Evolutionary conservation across 2,329 filamentous ascomycete genomes (phyloP), one percentile per base, ranked within the genome.

Genomic region (Arthrinium puccinioides): DNA sequence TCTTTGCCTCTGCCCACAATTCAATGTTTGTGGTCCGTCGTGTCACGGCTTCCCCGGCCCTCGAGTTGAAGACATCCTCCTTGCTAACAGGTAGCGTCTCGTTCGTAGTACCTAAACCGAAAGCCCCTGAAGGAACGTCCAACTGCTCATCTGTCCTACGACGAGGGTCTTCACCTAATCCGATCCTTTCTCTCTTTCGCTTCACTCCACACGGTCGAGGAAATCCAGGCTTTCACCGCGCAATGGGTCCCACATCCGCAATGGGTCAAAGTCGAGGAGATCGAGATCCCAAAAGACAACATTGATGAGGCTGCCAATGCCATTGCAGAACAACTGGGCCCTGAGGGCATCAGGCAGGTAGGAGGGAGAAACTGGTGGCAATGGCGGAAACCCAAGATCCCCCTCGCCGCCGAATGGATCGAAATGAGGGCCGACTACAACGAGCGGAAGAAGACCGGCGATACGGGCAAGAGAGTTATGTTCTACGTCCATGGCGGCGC

Each of bases 401-500:
- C 79, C 1, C 64, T 96, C 20, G 79, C 79, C 52, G 88, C 84
- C 1, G 90, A 98, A 57, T 97, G 89, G 90, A 87, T 98, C 48
- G 92, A 97, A 69, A 96, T 96, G 89, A 81, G 78, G 47, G 72
- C 79, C 36, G 84, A 97, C 57, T 82, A 86, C 53, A 69, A 82
- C 42, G 79, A 84, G 54, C 77, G 87, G 40, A 82, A 80, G 56
- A 76, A 74, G 52, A 63, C 64, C 1, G 64, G 64, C 13, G 74
- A 77, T 33, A 70, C 72, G 16, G 74, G 76, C 14, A 80, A 79
- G 48, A 79, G 88, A 36, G 79, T 94, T 40, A 95, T 97, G 76
- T 67, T 98, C 18, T 97, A 97, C 61, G 71, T 97, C 16, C 92
- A 97, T 54, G 92, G 92, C 11, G 90, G 90, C 6, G 90, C 85